Base-by-base conservation (phyloP, 108 stramenopile genomes). In the Pseudonitzschia multistriata region DNA sequence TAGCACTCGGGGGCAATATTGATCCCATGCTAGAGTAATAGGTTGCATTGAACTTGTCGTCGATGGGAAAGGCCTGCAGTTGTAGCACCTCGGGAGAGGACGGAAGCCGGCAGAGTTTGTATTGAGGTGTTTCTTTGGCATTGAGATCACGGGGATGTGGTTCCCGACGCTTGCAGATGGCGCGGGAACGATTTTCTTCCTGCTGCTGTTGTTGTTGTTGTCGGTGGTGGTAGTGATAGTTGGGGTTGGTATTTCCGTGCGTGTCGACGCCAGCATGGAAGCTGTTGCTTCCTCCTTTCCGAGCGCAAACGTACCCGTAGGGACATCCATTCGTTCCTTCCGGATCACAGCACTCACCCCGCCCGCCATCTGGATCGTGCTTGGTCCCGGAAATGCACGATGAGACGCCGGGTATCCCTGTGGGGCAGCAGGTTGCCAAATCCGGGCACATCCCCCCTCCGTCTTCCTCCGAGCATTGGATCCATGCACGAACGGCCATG, bases 361-460 rank as follows among this genome's bases (percentile, higher is more conserved):
- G 13, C 2, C 47, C 73, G 45, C 64, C 37, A 6, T 49, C 15
- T 42, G 75, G 75, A 49, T 76, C 68, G 24, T 65, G 19, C 13
- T 17, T 21, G 27, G 31, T 42, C 34, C 53, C 70, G 6, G 82
- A 39, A 37, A 83, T 79, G 65, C 82, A 83, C 0, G 69, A 60
- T 7, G 76, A 77, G 13, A 66, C 57, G 1, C 80, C 80, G 22
- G 62, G 49, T 2, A 55, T 65, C 7, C 34, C 64, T 1, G 72
- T 70, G 1, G 70, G 64, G 47, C 81, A 82, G 48, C 81, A 82
- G 11, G 68, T 78, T 35, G 74, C 55, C 15, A 52, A 34, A 31
- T 68, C 57, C 4, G 81, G 81, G 61, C 81, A 82, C 3, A 70
- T 76, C 8, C 81, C 81, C 2, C 81, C 76, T 25, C 66, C 72